These are phyloP conservation scores for Alternaria triticina DNA, from an alignment of 2,329 filamentous ascomycete genomes.

Conservation along the genomic window DNA sequence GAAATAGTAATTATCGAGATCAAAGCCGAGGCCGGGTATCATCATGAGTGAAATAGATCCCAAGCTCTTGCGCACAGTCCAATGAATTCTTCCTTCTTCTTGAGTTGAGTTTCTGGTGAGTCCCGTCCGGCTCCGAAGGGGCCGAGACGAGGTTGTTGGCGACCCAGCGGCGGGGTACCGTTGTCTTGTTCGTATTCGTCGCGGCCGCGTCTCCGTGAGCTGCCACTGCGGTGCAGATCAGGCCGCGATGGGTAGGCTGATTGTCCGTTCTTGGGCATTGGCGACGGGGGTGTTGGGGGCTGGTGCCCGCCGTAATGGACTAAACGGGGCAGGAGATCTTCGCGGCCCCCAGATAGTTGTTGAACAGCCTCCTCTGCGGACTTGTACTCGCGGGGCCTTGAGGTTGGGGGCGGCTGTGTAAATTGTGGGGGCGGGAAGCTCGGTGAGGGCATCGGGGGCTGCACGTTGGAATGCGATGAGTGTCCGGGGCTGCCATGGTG, in stretches of 20 bases:
- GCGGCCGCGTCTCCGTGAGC: slow-evolving; percentile 75
- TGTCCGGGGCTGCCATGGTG: slow-evolving; percentile 70
- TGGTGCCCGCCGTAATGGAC: slow-evolving; percentile 96
- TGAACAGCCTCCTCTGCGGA: slow-evolving; percentile 96
- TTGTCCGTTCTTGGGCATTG: slow-evolving; percentile 58
- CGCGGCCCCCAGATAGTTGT: slow-evolving; percentile 86
- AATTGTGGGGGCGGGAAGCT: slow-evolving; percentile 67
- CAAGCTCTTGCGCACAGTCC: slow-evolving; percentile 85
- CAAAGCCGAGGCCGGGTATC: slow-evolving; percentile 15
- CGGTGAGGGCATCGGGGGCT: slow-evolving; percentile 78
- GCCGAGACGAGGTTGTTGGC: slow-evolving; percentile 58
- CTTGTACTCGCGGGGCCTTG: slow-evolving; percentile 82
- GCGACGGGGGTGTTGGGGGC: slow-evolving; percentile 88
- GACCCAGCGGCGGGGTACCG: slow-evolving; percentile 81
- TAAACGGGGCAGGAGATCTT: slow-evolving; percentile 89
- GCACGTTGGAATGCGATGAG: slow-evolving; percentile 67
- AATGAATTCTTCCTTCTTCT: slow-evolving; percentile 93
- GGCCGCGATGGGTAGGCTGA: slow-evolving; percentile 37
- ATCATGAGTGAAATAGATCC: slow-evolving; percentile 92
- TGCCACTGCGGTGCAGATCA: slow-evolving; percentile 59
- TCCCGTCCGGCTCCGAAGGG: slow-evolving; percentile 84
- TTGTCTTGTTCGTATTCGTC: slow-evolving; percentile 92
- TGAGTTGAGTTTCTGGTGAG: slow-evolving; percentile 79
- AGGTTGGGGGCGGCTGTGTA: slow-evolving; percentile 57
- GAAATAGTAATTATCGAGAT: slow-evolving; percentile 13